Conservation (phyloP, 106 monocot species). For the Dendrobium catenatum region DNA sequence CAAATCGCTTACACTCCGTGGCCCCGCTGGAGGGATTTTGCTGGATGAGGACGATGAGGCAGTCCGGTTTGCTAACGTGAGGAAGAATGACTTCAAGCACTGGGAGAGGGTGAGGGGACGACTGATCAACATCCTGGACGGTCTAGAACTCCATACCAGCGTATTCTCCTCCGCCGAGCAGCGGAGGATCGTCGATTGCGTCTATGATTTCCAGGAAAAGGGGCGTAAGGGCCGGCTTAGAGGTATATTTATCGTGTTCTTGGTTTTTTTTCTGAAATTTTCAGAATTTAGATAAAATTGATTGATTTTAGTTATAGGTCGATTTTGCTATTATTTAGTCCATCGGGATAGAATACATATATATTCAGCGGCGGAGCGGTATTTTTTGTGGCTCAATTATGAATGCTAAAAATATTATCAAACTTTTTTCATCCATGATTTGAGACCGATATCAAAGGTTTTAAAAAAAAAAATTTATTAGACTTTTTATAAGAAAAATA, state of each 20-base stretch:
- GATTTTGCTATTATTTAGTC: background rate
- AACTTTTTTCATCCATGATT: too few species aligned
- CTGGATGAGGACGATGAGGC: conserved; percentile 16
- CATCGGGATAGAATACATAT: too few species aligned
- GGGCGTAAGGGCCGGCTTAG: conserved; percentile 28
- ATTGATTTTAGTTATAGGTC: too few species aligned
- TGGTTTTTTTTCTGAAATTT: background rate
- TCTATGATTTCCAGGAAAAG: conserved; percentile 36
- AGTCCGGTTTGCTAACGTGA: conserved; percentile 13
- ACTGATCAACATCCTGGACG: conserved; percentile 44
- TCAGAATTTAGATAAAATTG: too few species aligned
- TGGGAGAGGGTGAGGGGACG: conserved; percentile 38
- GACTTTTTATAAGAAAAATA: too few species aligned
- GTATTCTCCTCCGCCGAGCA: conserved; percentile 42
- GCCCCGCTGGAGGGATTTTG: background rate
- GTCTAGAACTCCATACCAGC: conserved; percentile 48
- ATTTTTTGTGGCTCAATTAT: too few species aligned
- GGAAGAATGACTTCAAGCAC: conserved; percentile 46
- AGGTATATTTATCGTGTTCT: conserved; percentile 27
- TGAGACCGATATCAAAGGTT: too few species aligned
- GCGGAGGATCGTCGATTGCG: conserved; percentile 38
- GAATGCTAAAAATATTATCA: too few species aligned
- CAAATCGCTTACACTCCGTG: background rate
- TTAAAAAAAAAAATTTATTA: too few species aligned
- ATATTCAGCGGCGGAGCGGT: background rate